A percentile compares a stretch with the other conserved stretches of the same genome.
phyloP scores from a whole-genome alignment of 371 early-diverging fungal genomes.

The Chytridium lagenaria region DNA sequence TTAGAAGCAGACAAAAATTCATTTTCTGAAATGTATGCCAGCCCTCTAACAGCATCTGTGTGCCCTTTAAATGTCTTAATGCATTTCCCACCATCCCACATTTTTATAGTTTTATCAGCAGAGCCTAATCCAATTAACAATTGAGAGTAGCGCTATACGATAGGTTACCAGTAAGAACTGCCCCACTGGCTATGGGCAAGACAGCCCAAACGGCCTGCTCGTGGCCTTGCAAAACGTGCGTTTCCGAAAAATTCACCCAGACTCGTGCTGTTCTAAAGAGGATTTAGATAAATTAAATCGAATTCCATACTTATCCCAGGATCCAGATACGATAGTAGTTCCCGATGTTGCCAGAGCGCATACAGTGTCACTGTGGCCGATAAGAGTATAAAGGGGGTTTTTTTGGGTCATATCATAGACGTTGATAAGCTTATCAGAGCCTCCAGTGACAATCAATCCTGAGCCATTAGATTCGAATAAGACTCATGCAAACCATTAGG shows the following conservation, averaged over 20 bases:
- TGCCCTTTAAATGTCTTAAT: slow-evolving; percentile 83
- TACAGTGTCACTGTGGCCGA: slow-evolving; percentile 90
- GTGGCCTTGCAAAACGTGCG: slow-evolving; percentile 80
- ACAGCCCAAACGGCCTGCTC: slow-evolving; percentile 92
- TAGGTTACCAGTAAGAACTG: slow-evolving; percentile 78
- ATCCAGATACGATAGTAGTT: slow-evolving; percentile 83
- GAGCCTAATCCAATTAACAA: slow-evolving; percentile 63
- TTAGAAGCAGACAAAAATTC: slow-evolving; percentile 90
- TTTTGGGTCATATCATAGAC: slow-evolving; percentile 67
- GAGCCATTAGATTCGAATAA: background rate
- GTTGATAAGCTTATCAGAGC: slow-evolving; percentile 83
- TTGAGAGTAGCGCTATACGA: background rate
- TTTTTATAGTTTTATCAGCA: slow-evolving; percentile 90
- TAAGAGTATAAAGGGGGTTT: slow-evolving; percentile 69
- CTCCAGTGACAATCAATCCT: slow-evolving; percentile 85
- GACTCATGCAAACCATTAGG: slow-evolving; percentile 65
- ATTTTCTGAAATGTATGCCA: slow-evolving; percentile 64
- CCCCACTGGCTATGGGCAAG: slow-evolving; percentile 70
- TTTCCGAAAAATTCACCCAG: slow-evolving; percentile 81
- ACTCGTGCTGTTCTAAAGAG: slow-evolving; percentile 74
- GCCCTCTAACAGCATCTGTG: slow-evolving; percentile 86
- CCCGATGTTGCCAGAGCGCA: slow-evolving; percentile 71
- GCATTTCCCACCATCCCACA: slow-evolving; percentile 81
- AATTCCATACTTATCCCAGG: slow-evolving; percentile 88
- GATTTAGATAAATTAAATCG: background rate